phyloP scores from a whole-genome alignment of 306 rosid species.

The Acacia crassicarpa region DNA sequence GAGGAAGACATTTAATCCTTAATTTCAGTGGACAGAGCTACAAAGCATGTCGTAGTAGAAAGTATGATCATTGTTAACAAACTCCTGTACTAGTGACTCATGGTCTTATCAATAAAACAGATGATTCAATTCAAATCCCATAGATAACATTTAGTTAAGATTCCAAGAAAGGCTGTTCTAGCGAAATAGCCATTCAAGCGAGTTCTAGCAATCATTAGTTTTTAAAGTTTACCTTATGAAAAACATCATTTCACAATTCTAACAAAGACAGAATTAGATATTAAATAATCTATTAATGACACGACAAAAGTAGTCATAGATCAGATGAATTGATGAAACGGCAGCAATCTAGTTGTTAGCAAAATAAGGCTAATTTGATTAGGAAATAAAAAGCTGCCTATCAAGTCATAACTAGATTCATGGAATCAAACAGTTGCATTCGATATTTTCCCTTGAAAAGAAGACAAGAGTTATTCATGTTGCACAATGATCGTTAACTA shows the following conservation, averaged over 20 bases:
- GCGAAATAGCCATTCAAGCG: not conserved
- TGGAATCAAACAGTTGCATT: constrained; percentile 13
- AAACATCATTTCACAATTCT: not conserved
- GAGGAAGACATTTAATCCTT: constrained; percentile 5
- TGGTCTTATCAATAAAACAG: constrained; percentile 11
- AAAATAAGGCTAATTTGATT: not conserved
- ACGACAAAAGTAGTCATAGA: not conserved
- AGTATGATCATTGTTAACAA: not conserved
- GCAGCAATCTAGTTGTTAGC: not conserved
- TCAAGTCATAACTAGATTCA: not conserved
- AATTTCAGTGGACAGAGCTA: not conserved
- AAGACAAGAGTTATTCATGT: not conserved
- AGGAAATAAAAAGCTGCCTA: not conserved
- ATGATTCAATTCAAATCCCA: constrained; percentile 22
- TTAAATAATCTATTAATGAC: not conserved
- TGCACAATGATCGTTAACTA: constrained; percentile 11
- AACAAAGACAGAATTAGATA: not conserved
- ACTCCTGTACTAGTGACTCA: not conserved
- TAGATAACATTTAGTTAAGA: not conserved
- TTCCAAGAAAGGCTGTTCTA: constrained; percentile 1
- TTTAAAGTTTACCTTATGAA: not conserved
- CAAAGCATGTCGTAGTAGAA: not conserved
- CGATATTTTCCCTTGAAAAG: constrained; percentile 7
- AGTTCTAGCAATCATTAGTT: not conserved
- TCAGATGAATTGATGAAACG: not conserved